Evolutionary conservation across 169 alveolate genomes (phyloP), one percentile per base, ranked within the genome.

Genomic region (Theileria equi): DNA sequence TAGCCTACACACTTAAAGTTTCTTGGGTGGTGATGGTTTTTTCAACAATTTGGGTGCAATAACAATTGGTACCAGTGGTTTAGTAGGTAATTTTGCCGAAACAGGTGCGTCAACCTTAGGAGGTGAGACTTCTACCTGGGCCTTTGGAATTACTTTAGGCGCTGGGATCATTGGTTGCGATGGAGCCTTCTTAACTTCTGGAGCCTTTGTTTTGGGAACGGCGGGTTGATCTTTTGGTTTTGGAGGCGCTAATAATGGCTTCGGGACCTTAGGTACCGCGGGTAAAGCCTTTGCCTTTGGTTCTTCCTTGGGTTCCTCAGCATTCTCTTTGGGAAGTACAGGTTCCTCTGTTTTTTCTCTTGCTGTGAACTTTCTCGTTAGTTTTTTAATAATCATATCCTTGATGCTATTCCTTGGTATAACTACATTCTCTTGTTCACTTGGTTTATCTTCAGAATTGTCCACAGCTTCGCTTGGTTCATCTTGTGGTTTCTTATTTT

Each of bases 11-110:
- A 53, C 32, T 53, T 53, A 53, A 1, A 40, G 38, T 58, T 73
- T 73, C 67, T 74, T 74, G 10, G 78, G 78, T 5, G 79, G 48
- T 31, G 47, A 53, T 26, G 84, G 84, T 65, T 74, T 74, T 57
- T 74, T 74, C 40, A 74, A 43, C 6, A 74, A 16, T 25, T 74
- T 74, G 7, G 84, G 84, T 52, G 58, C 50, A 5, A 74, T 49
- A 7, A 49, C 72, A 35, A 74, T 53, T 25, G 84, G 84, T 16
- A 74, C 25, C 32, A 74, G 54, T 13, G 84, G 79, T 34, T 64
- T 32, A 40, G 32, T 72, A 34, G 55, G 54, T 17, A 48, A 25
- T 34, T 13, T 23, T 40, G 52, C 66, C 1, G 16, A 49, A 31
- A 21, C 71, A 25, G 79, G 26, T 11, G 25, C 70, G 3, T 23